Evolutionary conservation across 495 filamentous ascomycete species (phyloP).

Genomic region (Cryomyces minteri): DNA sequence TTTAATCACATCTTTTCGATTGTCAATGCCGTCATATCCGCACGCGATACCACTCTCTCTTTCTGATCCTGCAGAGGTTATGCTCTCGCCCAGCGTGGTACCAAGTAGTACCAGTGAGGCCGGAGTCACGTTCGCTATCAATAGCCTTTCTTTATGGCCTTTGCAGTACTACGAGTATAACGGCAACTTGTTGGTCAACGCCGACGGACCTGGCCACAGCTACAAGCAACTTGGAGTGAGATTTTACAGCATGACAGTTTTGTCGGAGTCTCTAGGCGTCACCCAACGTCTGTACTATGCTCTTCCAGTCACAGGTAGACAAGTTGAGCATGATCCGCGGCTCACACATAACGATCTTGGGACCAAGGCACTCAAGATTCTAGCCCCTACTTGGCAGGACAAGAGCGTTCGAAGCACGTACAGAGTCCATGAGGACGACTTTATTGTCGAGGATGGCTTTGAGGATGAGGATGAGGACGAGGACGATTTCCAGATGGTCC

Average conservation of each 20-base stretch:
- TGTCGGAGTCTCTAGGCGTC: constrained; percentile 3
- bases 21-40: not conserved
- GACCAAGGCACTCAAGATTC: not conserved
- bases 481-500: no score
- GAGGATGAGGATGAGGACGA: not conserved
- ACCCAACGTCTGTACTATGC: no score
- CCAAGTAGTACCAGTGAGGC: not conserved
- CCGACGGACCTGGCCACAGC: not conserved
- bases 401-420: not conserved
- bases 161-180: not conserved
- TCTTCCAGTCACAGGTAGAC: not conserved
- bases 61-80: not conserved
- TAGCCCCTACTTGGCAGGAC: not conserved
- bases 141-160: not conserved
- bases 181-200: not conserved
- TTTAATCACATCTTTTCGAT: constrained; percentile 13
- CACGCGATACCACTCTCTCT: not conserved
- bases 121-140: not conserved
- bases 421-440: constrained; percentile 5
- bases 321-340: not conserved
- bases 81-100: not conserved
- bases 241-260: constrained; percentile 9
- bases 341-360: not conserved
- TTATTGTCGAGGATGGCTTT: constrained; percentile 10
- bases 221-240: constrained; percentile 3